Evolutionary conservation across 257 asterid genomes (phyloP), one percentile per base, ranked within the genome.

Genomic region (Paraleonurus japonicus): DNA sequence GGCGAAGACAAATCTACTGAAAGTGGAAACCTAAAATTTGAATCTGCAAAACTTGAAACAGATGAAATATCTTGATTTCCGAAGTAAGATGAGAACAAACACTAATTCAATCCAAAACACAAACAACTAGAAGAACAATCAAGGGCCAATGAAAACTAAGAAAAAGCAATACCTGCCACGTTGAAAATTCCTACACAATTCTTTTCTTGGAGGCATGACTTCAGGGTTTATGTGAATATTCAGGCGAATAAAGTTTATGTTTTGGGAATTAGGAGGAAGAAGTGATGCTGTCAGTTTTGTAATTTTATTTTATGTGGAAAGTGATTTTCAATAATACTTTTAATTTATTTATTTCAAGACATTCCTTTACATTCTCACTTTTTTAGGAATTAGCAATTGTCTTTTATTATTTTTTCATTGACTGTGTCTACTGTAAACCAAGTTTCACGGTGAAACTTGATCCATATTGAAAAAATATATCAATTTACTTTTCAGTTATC

Each of bases 181-280:
- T 72, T 75, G 85, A 78, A 93, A 93, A 83, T 87, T 83, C 73
- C 93, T 77, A 65, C 98, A 89, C 60, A 74, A 78, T 62, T 90
- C 95, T 75, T 75, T 81, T 61, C 74, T 86, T 4, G 92, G 97
- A 66, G 94, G 92, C 98, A 93, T 92, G 60, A 30, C 64, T 71
- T 43, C 76, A 59, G 80, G 84, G 81, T 79, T 81, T 63, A 60
- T 39, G 55, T 5, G 71, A 51, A 69, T n/a, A 10, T 22, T 33
- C 45, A 48, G 61, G 32, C 37, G 57, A 54, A 22, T 35, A 35
- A 17, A 54, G 54, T 61, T 16, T 16, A 7, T 7, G 33, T 27
- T 30, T 6, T 19, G 35, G 10, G 22, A 28, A 27, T 54, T 68
- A 45, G 48, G 60, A 19, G n/a, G n/a, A n/a, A n/a, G n/a, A n/a